These are phyloP conservation scores for Trichoderma gracile DNA, from an alignment of 2,329 filamentous ascomycete genomes.

Conservation along the genomic window DNA sequence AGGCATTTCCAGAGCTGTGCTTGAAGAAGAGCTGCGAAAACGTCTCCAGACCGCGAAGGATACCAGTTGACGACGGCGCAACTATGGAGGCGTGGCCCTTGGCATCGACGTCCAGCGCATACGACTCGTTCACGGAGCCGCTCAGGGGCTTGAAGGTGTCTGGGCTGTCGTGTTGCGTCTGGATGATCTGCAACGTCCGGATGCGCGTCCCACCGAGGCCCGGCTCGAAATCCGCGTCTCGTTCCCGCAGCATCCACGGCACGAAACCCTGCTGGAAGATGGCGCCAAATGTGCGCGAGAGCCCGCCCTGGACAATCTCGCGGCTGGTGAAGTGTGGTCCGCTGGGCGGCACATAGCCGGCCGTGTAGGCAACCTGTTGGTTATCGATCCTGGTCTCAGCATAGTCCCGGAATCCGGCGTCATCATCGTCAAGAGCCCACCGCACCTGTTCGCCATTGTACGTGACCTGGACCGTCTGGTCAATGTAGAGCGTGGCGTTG, in stretches of 20 bases:
- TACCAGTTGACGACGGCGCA: conserved; percentile 66
- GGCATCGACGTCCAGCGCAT: conserved; percentile 62
- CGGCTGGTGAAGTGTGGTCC: conserved; percentile 50
- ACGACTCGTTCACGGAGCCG: conserved; percentile 73
- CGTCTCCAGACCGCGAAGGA: conserved; percentile 72
- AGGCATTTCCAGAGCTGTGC: conserved; percentile 57
- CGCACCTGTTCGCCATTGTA: conserved; percentile 52
- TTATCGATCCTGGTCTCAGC: conserved; percentile 23
- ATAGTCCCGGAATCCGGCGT: conserved; percentile 5
- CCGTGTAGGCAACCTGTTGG: conserved; percentile 50
- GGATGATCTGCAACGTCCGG: conserved; percentile 60
- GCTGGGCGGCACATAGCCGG: conserved; percentile 45
- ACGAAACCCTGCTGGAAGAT: conserved; percentile 70
- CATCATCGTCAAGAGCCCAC: conserved; percentile 6
- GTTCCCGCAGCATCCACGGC: conserved; percentile 74
- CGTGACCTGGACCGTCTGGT: conserved; percentile 52
- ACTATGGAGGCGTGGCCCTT: conserved; percentile 62
- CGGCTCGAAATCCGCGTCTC: conserved; percentile 67
- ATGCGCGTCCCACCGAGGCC: conserved; percentile 49
- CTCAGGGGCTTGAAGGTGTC: conserved; percentile 61
- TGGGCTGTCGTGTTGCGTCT: conserved; percentile 55
- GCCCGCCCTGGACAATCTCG: conserved; percentile 56
- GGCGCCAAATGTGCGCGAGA: conserved; percentile 60
- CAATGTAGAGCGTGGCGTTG: conserved; percentile 55
- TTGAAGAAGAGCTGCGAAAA: conserved; percentile 79